Base-by-base conservation (phyloP, 345 rosid species). In the Cardamine chenopodiifolia region DNA sequence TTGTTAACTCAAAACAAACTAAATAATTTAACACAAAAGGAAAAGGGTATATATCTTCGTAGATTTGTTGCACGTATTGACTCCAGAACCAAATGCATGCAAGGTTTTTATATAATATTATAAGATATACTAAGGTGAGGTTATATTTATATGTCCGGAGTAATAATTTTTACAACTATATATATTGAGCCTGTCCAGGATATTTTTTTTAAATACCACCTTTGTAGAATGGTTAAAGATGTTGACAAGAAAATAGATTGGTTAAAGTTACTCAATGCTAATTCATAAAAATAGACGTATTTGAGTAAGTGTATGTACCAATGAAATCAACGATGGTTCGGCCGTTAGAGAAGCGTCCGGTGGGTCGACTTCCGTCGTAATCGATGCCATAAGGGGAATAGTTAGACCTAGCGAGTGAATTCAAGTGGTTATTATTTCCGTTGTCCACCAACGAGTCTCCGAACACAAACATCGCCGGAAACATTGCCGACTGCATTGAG, bases 291-390 rank as follows among this genome's bases (percentile, higher is more conserved):
- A n/a, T n/a, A 37, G 1, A 40, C 2, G 6, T 40, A 5, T 40
- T 42, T 40, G 45, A 40, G 17, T 14, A 39, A 18, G 13, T n/a
- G 8, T 8, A 11, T 25, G 8, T 78, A 90, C 96, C 91, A 0
- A 92, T 82, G 64, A 86, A 82, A 81, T 92, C 98, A 28, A 87
- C 80, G 71, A 88, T 86, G 19, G 89, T 92, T 82, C 82, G 88
- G 58, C 95, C 95, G 75, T 90, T 90, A 65, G 78, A 84, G 84
- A 92, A 92, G 19, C 96, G 85, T n/a, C 95, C 98, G 2, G 90
- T 85, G n/a, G 94, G 84, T 55, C 57, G 75, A 0, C 87, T 82
- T 0, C 78, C 86, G n/a, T 74, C 67, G 55, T 86, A 90, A 80
- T 90, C 96, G 25, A 87, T 79, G 3, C 95, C 96, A 44, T 92